Percentiles rank a stretch among this genome's conserved stretches.
These are phyloP conservation scores for Stephania cephalantha DNA, from an alignment of 164 flowering plant species.

Conservation along the genomic window DNA sequence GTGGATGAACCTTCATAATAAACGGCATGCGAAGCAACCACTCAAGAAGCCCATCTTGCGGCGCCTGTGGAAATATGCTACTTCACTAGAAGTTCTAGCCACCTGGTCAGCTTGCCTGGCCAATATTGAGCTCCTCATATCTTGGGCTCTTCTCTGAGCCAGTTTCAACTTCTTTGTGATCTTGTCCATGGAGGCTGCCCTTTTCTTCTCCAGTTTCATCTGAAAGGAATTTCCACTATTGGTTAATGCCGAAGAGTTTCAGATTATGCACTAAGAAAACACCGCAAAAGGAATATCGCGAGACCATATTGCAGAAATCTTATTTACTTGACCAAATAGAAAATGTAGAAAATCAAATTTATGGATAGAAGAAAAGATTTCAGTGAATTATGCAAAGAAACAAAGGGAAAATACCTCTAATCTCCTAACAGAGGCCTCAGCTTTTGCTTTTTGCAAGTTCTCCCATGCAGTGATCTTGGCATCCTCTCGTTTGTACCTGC, in stretches of 20 bases:
- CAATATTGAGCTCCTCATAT: conserved; percentile 66
- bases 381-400: neutral
- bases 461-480: conserved; percentile 96
- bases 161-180: conserved; percentile 81
- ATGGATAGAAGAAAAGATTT: neutral
- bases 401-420: conserved; percentile 61
- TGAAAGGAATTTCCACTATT: conserved; percentile 21
- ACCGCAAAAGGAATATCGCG: neutral
- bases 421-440: conserved; percentile 86
- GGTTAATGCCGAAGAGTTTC: neutral
- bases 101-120: conserved; percentile 47
- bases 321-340: neutral
- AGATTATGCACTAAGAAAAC: neutral
- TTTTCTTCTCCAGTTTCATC: conserved; percentile 93
- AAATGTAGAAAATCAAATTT: neutral
- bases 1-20: conserved; percentile 28
- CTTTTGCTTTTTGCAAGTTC: conserved; percentile 96
- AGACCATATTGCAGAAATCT: neutral
- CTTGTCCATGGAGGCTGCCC: conserved; percentile 91
- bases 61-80: conserved; percentile 40
- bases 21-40: conserved; percentile 88
- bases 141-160: conserved; percentile 87
- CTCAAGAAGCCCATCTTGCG: conserved; percentile 63
- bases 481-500: conserved; percentile 81
- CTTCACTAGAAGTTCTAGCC: conserved; percentile 35